These are phyloP conservation scores for Xerocomus amazonicus DNA, from an alignment of 1,284 basidiomycete genomes.

Conservation along the genomic window DNA sequence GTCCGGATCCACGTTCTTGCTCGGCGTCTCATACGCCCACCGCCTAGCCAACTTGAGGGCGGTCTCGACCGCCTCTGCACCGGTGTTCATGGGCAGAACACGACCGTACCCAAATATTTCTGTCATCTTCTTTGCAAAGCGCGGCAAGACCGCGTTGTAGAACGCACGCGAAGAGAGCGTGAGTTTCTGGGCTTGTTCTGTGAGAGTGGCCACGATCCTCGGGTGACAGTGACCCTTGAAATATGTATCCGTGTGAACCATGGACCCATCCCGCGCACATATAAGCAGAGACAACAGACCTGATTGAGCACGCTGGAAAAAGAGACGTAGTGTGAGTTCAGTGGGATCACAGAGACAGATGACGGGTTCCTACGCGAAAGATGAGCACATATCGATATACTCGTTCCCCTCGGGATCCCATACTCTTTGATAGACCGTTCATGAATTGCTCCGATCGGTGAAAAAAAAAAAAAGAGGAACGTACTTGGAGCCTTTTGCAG, in stretches of 20 bases:
- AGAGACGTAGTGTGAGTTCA: not conserved
- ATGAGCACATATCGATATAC: constrained; percentile 95
- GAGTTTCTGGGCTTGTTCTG: constrained; percentile 84
- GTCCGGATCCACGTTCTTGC: constrained; percentile 49
- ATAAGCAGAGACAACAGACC: constrained; percentile 37
- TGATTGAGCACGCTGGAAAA: constrained; percentile 78
- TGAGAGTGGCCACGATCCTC: constrained; percentile 76
- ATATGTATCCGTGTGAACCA: no score
- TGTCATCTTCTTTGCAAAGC: constrained; percentile 85
- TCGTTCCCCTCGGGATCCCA: constrained; percentile 95
- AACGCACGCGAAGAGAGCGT: constrained; percentile 96
- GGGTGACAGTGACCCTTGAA: constrained; percentile 92
- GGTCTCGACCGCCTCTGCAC: constrained; percentile 97
- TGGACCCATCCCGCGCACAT: no score
- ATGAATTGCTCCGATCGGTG: no score
- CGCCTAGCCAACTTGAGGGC: constrained; percentile 82
- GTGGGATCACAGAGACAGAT: no score
- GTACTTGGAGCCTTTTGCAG: constrained; percentile 85
- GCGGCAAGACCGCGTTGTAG: constrained; percentile 90
- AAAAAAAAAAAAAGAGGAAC: constrained; percentile 35
- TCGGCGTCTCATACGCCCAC: constrained; percentile 92
- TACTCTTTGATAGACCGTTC: constrained; percentile 51
- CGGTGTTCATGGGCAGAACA: constrained; percentile 99
- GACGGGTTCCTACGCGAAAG: constrained; percentile 70
- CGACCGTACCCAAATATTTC: constrained; percentile 87